Base-by-base conservation (phyloP, 2,329 filamentous ascomycete species). In the Fusarium continuum region DNA sequence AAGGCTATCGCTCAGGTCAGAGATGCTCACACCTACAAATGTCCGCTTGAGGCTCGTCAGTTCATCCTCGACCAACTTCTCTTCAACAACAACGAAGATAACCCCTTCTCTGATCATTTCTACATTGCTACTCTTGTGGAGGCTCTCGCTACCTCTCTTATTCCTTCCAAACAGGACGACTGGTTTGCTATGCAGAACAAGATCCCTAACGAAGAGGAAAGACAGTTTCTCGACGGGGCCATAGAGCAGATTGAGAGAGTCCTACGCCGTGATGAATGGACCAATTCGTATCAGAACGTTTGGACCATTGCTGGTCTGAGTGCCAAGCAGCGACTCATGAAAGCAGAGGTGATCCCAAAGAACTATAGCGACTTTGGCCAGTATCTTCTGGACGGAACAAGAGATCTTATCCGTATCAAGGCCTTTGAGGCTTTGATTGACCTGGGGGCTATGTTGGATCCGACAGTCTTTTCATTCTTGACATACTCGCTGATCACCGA, bases 31-130 rank as follows among this genome's bases (percentile, higher is more conserved):
- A 77, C 73, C 6, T 91, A 92, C 31, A 90, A 87, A 69, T 93
- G 93, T 49, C 93, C 94, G 0, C 82, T 89, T 71, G 83, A 88
- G 47, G 92, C 92, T 6, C 91, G 93, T 54, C 85, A 86, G 32
- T 96, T 97, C 74, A 85, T 99, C 41, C 85, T 96, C 19, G 93
- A 97, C 68, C 91, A 96, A 72, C 81, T 99, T 28, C 89, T 91
- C 43, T 94, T 93, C 79, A 99, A 99, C 73, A 93, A 99, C 77
- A 99, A 99, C 73, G 89, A 91, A 3, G 90, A 91, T 58, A 99
- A 99, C 69, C 78, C 89, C 44, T 96, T 87, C 72, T 97, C 93
- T 6, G 96, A 99, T 71, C 90, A 93, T 61, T 88, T 91, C 70
- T 99, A 97, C 73, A 87, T 99, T 49, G 88, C 92, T 8, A 90